Conservation (phyloP, 495 filamentous ascomycete genomes). For the Stereocaulon alpinum region DNA sequence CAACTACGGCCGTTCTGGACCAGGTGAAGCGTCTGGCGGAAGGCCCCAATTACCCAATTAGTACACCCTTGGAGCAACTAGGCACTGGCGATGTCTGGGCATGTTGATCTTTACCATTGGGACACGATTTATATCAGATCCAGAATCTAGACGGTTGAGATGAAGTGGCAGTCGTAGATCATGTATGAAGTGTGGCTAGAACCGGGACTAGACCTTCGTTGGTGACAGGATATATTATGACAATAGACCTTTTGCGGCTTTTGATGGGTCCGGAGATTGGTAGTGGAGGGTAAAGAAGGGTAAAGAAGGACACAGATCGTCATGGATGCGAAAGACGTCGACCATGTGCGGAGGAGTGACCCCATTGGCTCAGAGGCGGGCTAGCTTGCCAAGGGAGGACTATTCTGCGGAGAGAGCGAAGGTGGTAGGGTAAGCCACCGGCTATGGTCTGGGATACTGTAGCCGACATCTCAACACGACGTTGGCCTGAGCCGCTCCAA, state of each 20-base stretch:
- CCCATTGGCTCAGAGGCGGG: not conserved
- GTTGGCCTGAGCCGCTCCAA: conserved; percentile 11
- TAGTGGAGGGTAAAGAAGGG: not conserved
- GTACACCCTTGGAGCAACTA: not conserved
- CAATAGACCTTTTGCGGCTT: too few species aligned
- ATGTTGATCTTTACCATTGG: too few species aligned
- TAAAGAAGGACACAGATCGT: not conserved
- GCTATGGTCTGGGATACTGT: not conserved
- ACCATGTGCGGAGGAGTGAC: not conserved
- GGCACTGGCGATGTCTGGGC: not conserved
- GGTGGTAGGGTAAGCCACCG: not conserved
- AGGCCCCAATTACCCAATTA: not conserved
- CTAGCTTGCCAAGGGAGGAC: not conserved
- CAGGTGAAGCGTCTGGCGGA: not conserved
- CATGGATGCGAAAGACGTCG: not conserved
- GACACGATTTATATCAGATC: too few species aligned
- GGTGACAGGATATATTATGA: too few species aligned
- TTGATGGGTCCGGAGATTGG: not conserved
- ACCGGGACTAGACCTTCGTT: too few species aligned
- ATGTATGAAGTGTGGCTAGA: too few species aligned
- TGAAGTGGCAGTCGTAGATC: too few species aligned
- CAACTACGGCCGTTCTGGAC: not conserved
- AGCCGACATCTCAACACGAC: not conserved
- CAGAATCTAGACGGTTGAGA: too few species aligned
- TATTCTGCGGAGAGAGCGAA: not conserved